These are phyloP conservation scores for Irpex sp. DNA, from an alignment of 1,284 basidiomycete genomes.

Conservation along the genomic window DNA sequence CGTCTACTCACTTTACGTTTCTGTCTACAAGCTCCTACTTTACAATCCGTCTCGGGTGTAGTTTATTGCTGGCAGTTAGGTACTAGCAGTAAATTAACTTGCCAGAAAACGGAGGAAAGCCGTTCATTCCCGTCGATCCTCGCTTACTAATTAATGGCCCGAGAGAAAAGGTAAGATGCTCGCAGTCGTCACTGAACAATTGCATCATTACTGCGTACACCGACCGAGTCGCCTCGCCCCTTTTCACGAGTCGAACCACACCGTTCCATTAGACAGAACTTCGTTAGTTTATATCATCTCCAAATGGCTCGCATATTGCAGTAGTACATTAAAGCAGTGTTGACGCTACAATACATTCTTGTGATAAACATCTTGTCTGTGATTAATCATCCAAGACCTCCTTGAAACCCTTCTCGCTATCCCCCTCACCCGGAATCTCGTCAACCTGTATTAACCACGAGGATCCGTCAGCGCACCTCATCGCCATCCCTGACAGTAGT, in stretches of 20 bases:
- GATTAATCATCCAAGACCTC: conserved; percentile 34
- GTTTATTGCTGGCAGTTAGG: neutral
- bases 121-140: neutral
- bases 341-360: too few species aligned
- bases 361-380: neutral
- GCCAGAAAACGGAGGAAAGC: neutral
- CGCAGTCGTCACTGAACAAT: neutral
- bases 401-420: conserved; percentile 51
- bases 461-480: neutral
- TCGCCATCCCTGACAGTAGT: neutral
- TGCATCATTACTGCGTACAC: neutral
- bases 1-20: neutral
- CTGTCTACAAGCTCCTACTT: neutral
- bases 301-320: too few species aligned
- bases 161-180: neutral
- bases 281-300: too few species aligned
- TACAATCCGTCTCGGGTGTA: neutral
- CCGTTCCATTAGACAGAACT: too few species aligned
- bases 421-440: conserved; percentile 67
- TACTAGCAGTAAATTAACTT: neutral
- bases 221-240: neutral
- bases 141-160: neutral
- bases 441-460: conserved; percentile 44
- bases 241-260: neutral
- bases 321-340: neutral